Evolutionary conservation across 1,284 basidiomycete species (phyloP).

Genomic region (Anthracocystis setariae): DNA sequence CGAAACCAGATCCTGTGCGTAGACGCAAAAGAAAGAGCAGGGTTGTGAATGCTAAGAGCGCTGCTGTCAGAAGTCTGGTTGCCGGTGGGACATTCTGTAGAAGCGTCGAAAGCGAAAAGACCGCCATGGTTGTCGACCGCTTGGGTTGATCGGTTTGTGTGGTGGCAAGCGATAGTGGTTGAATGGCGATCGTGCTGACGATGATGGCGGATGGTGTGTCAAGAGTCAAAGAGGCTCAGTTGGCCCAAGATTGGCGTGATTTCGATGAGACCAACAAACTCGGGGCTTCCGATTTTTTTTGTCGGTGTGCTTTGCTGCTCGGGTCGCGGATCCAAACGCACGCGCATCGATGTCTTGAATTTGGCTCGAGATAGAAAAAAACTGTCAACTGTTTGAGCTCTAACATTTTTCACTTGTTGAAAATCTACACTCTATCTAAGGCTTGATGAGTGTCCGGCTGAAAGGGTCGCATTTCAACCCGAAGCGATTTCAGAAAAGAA

Average conservation of each 20-base stretch:
- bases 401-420: too few relatives aligned
- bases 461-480: too few relatives aligned
- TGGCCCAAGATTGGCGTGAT: neutral
- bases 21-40: slow-evolving; percentile 51
- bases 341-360: too few relatives aligned
- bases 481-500: too few relatives aligned
- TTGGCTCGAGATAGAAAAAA: too few relatives aligned
- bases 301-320: too few relatives aligned
- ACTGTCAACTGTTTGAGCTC: too few relatives aligned
- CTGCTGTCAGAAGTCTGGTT: slow-evolving; percentile 39
- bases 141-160: neutral
- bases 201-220: neutral
- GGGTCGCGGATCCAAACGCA: too few relatives aligned
- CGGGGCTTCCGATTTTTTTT: too few relatives aligned
- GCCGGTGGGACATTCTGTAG: slow-evolving; percentile 41
- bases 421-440: too few relatives aligned
- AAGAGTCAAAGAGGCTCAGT: neutral
- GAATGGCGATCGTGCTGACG: neutral
- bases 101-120: slow-evolving; percentile 48
- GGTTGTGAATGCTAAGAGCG: slow-evolving; percentile 40
- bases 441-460: too few relatives aligned
- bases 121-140: slow-evolving; percentile 34
- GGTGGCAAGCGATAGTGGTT: too few relatives aligned
- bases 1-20: slow-evolving; percentile 47
- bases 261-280: neutral